phyloP scores from a whole-genome alignment of 768 basidiomycete genomes.

The Russula ochroleuca region DNA sequence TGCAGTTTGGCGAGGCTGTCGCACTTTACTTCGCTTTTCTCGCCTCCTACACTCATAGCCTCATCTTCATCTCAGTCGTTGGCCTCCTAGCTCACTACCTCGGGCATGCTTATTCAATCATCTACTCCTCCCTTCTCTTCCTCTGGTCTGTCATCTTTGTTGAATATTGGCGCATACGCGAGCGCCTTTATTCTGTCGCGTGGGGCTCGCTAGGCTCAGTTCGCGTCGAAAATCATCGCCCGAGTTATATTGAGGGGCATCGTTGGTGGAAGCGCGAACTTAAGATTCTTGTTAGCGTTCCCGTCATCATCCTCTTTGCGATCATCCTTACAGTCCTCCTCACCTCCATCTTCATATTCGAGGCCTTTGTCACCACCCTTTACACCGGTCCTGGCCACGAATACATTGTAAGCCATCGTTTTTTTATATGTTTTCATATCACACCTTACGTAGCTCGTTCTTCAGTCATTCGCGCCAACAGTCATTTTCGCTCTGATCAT shows the following conservation, averaged over 20 bases:
- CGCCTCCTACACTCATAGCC: constrained; percentile 73
- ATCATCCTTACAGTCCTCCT: constrained; percentile 63
- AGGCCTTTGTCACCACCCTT: constrained; percentile 84
- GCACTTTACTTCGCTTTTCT: constrained; percentile 91
- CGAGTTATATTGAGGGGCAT: constrained; percentile 48
- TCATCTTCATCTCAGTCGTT: constrained; percentile 68
- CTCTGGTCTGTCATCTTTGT: constrained; percentile 84
- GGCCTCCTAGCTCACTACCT: constrained; percentile 69
- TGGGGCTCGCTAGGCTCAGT: constrained; percentile 79
- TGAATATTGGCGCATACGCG: constrained; percentile 88
- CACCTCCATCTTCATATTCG: constrained; percentile 79
- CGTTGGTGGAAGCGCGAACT: constrained; percentile 74
- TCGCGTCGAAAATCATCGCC: constrained; percentile 68
- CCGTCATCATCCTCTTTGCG: constrained; percentile 71
- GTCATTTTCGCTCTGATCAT: constrained; percentile 77
- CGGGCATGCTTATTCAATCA: constrained; percentile 65
- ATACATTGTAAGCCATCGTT: constrained; percentile 56
- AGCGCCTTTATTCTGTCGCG: constrained; percentile 74
- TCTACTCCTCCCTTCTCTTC: constrained; percentile 72
- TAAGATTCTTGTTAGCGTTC: constrained; percentile 62
- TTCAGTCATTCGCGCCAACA: constrained; percentile 75
- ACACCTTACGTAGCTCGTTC: not conserved
- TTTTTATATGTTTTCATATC: not conserved
- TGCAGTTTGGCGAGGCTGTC: constrained; percentile 71
- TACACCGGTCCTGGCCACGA: constrained; percentile 85